Evolutionary conservation across 208 protist genomes (phyloP).

Genomic region (Trypanosoma grayi): DNA sequence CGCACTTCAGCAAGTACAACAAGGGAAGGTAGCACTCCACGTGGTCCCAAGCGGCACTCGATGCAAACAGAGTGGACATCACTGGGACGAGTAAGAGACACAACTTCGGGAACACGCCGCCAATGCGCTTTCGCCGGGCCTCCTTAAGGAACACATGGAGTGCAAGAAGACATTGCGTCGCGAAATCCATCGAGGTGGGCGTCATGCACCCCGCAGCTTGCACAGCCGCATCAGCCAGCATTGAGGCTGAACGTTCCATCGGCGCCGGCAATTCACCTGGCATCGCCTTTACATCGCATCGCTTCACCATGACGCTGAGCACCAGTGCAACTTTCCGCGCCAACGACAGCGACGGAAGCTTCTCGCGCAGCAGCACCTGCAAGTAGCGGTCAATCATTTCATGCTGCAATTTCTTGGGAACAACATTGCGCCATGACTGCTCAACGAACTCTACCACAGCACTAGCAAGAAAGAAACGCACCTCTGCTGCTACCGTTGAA

Average conservation of each 20-base stretch:
- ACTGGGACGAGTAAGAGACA: constrained; percentile 39
- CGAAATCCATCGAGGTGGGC: background rate
- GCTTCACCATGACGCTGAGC: constrained; percentile 56
- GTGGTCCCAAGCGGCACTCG: constrained; percentile 18
- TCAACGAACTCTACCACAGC: constrained; percentile 59
- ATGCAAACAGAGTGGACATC: constrained; percentile 53
- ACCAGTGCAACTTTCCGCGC: constrained; percentile 57
- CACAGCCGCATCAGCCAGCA: constrained; percentile 27
- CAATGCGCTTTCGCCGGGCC: constrained; percentile 43
- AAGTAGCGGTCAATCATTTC: constrained; percentile 40
- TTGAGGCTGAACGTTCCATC: constrained; percentile 27
- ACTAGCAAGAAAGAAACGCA: constrained; percentile 72
- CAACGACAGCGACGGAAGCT: constrained; percentile 30
- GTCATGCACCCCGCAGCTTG: background rate
- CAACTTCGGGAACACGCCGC: constrained; percentile 44
- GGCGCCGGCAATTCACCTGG: constrained; percentile 37
- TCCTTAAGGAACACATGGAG: constrained; percentile 76
- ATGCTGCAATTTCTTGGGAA: constrained; percentile 34
- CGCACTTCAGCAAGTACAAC: constrained; percentile 74
- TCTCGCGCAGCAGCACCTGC: constrained; percentile 29
- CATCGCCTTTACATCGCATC: constrained; percentile 25
- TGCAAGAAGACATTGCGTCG: constrained; percentile 42
- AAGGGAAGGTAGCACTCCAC: constrained; percentile 37
- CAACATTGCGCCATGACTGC: constrained; percentile 55
- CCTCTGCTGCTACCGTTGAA: constrained; percentile 11